A percentile compares a stretch with the other conserved stretches of the same genome.
Evolutionary conservation across 2,329 filamentous ascomycete species (phyloP).

Genomic region (Myriosclerotinia curreyana): DNA sequence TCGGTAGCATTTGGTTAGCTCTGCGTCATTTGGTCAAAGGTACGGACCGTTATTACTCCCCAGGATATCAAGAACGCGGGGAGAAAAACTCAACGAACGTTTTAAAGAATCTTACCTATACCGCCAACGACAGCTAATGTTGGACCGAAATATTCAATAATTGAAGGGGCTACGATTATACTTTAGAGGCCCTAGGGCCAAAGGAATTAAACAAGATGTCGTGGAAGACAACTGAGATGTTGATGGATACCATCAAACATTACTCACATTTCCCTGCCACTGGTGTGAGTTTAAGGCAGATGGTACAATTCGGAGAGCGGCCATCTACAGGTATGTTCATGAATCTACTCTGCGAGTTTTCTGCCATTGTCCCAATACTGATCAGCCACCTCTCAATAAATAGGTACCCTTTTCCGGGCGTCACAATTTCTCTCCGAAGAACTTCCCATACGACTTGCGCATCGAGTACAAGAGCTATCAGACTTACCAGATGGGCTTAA

Average conservation of each 20-base stretch:
- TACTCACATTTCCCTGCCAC: conserved; percentile 97
- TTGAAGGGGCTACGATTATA: conserved; percentile 29
- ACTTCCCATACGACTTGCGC: conserved; percentile 91
- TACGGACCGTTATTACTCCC: not conserved
- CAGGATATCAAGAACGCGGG: conserved; percentile 20
- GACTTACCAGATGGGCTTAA: conserved; percentile 92
- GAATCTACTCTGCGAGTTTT: not conserved
- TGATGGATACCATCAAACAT: conserved; percentile 97
- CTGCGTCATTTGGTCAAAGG: conserved; percentile 20
- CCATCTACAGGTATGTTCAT: conserved; percentile 75
- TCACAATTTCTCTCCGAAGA: conserved; percentile 99
- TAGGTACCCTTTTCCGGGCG: conserved; percentile 92
- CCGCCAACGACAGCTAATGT: conserved; percentile 25
- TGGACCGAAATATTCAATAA: conserved; percentile 19
- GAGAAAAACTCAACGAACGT: conserved; percentile 17
- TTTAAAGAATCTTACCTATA: not conserved
- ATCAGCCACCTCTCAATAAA: not conserved
- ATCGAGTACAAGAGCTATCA: conserved; percentile 91
- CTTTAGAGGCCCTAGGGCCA: conserved; percentile 36
- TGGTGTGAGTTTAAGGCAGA: conserved; percentile 92
- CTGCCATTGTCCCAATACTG: conserved; percentile 10
- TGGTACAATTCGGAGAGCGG: conserved; percentile 97
- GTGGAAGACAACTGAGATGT: conserved; percentile 84
- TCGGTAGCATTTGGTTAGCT: conserved; percentile 19
- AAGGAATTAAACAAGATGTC: conserved; percentile 60